Conservation (phyloP, 257 asterid genomes). For the Petunia secreta region DNA sequence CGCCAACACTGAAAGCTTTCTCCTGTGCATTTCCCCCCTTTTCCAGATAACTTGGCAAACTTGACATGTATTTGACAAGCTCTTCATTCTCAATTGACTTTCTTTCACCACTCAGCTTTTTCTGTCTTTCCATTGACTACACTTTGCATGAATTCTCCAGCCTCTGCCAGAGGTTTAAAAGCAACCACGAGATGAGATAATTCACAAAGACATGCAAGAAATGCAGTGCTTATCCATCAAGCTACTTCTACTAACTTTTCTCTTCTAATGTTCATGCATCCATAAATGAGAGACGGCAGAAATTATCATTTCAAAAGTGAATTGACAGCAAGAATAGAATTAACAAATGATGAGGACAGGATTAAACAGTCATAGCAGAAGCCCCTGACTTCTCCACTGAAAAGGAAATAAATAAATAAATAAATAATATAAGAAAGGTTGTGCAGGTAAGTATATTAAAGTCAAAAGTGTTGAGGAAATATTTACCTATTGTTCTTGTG, state of each 20-base stretch:
- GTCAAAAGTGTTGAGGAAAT: too few relatives aligned
- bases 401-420: too few relatives aligned
- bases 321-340: background rate
- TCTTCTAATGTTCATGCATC: background rate
- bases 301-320: background rate
- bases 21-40: conserved; percentile 55
- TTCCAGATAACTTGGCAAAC: conserved; percentile 69
- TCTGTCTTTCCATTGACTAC: conserved; percentile 27
- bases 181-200: conserved; percentile 42
- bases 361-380: background rate
- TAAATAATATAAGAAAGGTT: too few relatives aligned
- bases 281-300: background rate
- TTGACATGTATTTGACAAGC: conserved; percentile 83
- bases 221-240: background rate
- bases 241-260: too few relatives aligned
- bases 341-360: background rate
- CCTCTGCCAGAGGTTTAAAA: conserved; percentile 32
- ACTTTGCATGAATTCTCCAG: background rate
- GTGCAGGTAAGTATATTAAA: background rate
- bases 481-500: too few relatives aligned
- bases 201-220: conserved; percentile 33
- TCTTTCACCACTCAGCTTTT: conserved; percentile 40
- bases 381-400: background rate
- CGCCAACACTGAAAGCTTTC: conserved; percentile 69
- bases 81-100: conserved; percentile 50